A percentile compares a stretch with the other conserved stretches of the same genome.
These are phyloP conservation scores for Clitocybe nebularis DNA, from an alignment of 1,284 basidiomycete genomes.

Conservation along the genomic window DNA sequence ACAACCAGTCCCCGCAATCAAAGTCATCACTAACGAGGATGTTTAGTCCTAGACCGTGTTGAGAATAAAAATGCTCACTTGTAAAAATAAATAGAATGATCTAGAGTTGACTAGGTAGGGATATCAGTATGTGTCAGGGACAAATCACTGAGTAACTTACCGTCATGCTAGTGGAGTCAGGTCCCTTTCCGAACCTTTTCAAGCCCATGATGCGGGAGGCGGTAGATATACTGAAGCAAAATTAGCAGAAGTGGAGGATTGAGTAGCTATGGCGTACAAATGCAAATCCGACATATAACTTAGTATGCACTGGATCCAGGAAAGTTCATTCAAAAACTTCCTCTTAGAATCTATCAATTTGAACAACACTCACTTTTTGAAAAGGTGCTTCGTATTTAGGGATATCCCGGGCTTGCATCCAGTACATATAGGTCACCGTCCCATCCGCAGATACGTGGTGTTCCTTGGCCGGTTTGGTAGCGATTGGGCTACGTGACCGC, in stretches of 20 bases:
- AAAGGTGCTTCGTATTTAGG: constrained; percentile 67
- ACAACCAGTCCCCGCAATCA: constrained; percentile 75
- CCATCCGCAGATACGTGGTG: constrained; percentile 41
- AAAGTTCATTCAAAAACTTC: constrained; percentile 1
- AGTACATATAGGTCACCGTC: constrained; percentile 61
- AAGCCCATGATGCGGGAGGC: constrained; percentile 66
- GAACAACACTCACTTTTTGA: constrained; percentile 60
- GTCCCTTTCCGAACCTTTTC: constrained; percentile 44
- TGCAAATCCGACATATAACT: constrained; percentile 83
- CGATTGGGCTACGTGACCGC: constrained; percentile 65
- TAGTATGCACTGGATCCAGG: constrained; percentile 65
- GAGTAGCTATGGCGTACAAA: constrained; percentile 48
- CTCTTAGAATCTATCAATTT: not conserved
- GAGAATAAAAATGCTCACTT: constrained; percentile 49
- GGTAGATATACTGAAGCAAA: constrained; percentile 53
- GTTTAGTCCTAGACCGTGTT: not conserved
- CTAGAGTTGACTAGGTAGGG: constrained; percentile 64
- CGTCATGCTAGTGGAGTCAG: constrained; percentile 63
- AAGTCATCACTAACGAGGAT: constrained; percentile 56
- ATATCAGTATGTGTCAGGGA: not conserved
- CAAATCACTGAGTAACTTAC: constrained; percentile 35
- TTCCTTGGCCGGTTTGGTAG: constrained; percentile 49
- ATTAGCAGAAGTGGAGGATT: not conserved
- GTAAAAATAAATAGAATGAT: constrained; percentile 86
- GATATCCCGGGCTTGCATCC: constrained; percentile 75